Base-by-base conservation (phyloP, 1,284 basidiomycete genomes). In the Trametes polyzona region DNA sequence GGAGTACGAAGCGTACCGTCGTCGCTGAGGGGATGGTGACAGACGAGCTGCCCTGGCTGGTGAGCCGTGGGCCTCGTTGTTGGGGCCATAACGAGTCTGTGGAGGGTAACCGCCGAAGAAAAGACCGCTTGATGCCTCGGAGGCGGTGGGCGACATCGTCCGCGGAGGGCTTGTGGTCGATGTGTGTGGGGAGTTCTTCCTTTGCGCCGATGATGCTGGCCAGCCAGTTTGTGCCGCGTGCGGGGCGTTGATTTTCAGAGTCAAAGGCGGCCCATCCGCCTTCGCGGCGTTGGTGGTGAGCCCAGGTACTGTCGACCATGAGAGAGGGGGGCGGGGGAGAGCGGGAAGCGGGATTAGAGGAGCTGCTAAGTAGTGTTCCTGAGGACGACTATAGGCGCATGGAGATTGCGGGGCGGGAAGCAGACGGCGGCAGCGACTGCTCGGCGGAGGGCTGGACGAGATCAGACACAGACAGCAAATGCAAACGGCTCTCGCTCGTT, bases 1-100 rank as follows among this genome's bases (percentile, higher is more conserved):
- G 77, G 56, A 88, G 71, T 46, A 87, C 70, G 70, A 90, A 91
- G 55, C 72, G 76, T 9, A 72, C 37, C 1, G 75, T 72, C 5
- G 74, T 62, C 19, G 66, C 39, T 11, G 73, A 71, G 1, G 73
- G 72, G 14, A 67, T 36, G 11, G 51, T 23, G 32, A 55, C 36
- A 12, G 57, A 12, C 2, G 61, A 57, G 23, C 33, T 36, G 36
- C 36, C 42, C 47, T 49, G 46, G 37, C 46, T 51, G n/a, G 55
- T 50, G 33, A 54, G 60, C 43, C 55, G 32, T 30, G 44, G 36
- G 16, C 43, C 47, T 17, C 59, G 36, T 48, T 58, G 52, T 11
- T 57, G 58, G 12, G 62, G 56, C 64, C 59, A 57, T 37, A 54
- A 26, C 1, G 55, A 52, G 8, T 57, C 53, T 8, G 52, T 30